Evolutionary conservation across 225 moss, liverwort and hornwort genomes (phyloP), one percentile per base, ranked within the genome.

Genomic region (Ulota crispa): DNA sequence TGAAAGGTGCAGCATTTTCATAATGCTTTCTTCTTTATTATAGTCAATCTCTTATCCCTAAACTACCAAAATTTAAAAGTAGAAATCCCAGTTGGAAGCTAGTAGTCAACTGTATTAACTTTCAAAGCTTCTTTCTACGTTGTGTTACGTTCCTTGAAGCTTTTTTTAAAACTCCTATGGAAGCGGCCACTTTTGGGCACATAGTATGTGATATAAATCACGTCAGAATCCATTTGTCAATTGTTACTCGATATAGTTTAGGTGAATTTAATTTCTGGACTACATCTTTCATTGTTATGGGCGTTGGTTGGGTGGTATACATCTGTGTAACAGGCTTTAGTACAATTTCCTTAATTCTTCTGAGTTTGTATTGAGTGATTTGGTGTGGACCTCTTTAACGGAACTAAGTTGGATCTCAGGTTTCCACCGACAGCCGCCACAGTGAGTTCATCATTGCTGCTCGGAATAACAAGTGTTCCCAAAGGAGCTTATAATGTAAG

Each of bases 371-470:
- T 64, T 63, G 75, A 4, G 56, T 53, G 31, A 54, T 78, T 70
- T 26, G 23, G 11, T 73, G n/a, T 64, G 6, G 18, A 43, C 43
- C 47, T 50, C 5, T 43, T 69, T 74, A 57, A 77, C 75, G 56
- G 34, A 81, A 41, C n/a, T 80, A 41, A 28, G 62, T 77, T 81
- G 59, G 54, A 27, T 20, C 21, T 66, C 91, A 96, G 96, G 82
- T 96, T 96, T 80, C 93, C 96, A 26, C 96, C 96, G 2, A 93
- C 93, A 72, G 94, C 94, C 77, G 96, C 96, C 27, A 96, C 96
- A 28, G 94, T 96, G 73, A 94, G 94, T 76, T 89, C 96, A 47
- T 96, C 96, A 16, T 77, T 96, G 84, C 88, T 96, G 64, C 91
- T 96, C 20, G 96, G 96, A 52, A 90, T 96, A 68, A 94, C 92